Base-by-base conservation (phyloP, 73 alveolate species). In the Symbiodinium natans region DNA sequence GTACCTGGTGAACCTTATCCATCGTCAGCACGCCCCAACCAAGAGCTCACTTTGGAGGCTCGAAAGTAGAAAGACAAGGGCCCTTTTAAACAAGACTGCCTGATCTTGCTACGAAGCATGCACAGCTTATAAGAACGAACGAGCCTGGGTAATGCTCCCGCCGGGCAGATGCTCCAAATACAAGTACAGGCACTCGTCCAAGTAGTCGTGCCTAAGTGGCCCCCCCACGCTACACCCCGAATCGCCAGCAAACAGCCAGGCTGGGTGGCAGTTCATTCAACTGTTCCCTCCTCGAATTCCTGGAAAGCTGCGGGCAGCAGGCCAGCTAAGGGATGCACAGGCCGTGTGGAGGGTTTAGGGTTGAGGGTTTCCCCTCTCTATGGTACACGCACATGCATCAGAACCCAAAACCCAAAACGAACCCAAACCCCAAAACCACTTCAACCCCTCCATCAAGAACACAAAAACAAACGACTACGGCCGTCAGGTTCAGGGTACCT, bases 91-190 rank as follows among this genome's bases (percentile, higher is more conserved):
- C n/a, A n/a, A n/a, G n/a, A n/a, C n/a, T n/a, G n/a, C n/a, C n/a
- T n/a, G n/a, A n/a, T n/a, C n/a, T n/a, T n/a, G n/a, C n/a, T n/a
- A n/a, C n/a, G n/a, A n/a, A n/a, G n/a, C n/a, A n/a, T n/a, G n/a
- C n/a, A n/a, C n/a, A n/a, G n/a, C n/a, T n/a, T n/a, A n/a, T n/a
- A n/a, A n/a, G n/a, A n/a, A n/a, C n/a, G n/a, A n/a, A n/a, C 46
- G 56, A 77, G 33, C 95, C 95, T 88, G 95, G 33, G 95, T 88
- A 86, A 88, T 88, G 95, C 86, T 59, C 43, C 95, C 95, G n/a
- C 95, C 95, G 5, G 95, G 95, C 15, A 88, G 46, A 25, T 88
- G 95, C 95, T 88, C 95, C 95, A 88, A 63, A 15, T 88, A 88
- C 71, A 88, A 40, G 31, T 59, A 88, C 86, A 88, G 95, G 85